These are phyloP conservation scores for Aspergillus sclerotioniger DNA, from an alignment of 495 filamentous ascomycete genomes.

Conservation along the genomic window DNA sequence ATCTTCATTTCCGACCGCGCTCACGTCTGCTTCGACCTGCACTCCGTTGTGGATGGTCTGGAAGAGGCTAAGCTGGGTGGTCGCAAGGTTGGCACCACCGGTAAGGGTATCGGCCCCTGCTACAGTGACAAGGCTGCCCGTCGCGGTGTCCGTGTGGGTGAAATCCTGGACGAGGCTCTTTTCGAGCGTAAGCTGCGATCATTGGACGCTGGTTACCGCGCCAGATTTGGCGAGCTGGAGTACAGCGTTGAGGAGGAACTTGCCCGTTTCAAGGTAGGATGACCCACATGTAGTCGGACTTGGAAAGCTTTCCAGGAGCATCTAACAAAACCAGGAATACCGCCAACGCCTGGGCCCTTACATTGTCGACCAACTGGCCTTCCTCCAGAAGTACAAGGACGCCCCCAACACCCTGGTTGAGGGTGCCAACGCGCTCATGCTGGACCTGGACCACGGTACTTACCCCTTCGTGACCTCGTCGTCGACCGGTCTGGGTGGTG, in stretches of 20 bases:
- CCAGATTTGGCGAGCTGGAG: slow-evolving; percentile 69
- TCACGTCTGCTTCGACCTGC: slow-evolving; percentile 82
- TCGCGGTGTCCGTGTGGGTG: slow-evolving; percentile 69
- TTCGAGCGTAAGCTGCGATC: slow-evolving; percentile 73
- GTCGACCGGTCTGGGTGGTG: slow-evolving; percentile 72
- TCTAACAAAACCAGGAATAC: slow-evolving; percentile 49
- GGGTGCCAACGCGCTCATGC: slow-evolving; percentile 84
- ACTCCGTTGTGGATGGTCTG: slow-evolving; percentile 76
- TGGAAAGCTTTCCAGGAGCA: slow-evolving; percentile 4
- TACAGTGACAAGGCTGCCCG: slow-evolving; percentile 80
- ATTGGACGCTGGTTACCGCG: slow-evolving; percentile 64
- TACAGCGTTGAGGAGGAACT: slow-evolving; percentile 86
- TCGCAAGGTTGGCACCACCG: slow-evolving; percentile 55
- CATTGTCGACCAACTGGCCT: slow-evolving; percentile 61
- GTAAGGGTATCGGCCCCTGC: slow-evolving; percentile 72
- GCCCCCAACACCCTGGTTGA: slow-evolving; percentile 74
- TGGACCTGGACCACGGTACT: slow-evolving; percentile 74
- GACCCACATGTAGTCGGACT: not conserved
- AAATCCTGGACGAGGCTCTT: slow-evolving; percentile 68
- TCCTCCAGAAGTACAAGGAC: slow-evolving; percentile 49
- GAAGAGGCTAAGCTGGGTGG: slow-evolving; percentile 77
- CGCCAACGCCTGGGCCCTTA: slow-evolving; percentile 63
- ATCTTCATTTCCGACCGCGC: slow-evolving; percentile 79
- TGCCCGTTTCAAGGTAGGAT: slow-evolving; percentile 55
- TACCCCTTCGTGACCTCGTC: slow-evolving; percentile 86